Evolutionary conservation across 345 rosid genomes (phyloP).

Genomic region (Linum usitatissimum): DNA sequence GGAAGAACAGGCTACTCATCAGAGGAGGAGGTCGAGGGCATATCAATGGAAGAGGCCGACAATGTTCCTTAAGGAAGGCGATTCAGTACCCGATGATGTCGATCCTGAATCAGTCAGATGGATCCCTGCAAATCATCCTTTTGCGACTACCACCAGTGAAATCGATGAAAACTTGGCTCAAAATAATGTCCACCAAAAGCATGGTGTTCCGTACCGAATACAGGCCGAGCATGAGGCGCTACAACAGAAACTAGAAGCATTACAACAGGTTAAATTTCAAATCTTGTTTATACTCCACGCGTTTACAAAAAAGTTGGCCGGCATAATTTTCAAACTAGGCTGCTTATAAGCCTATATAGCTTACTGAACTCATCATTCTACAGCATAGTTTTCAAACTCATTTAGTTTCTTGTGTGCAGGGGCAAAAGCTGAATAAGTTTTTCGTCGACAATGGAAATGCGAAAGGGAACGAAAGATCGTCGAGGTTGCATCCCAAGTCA

Average conservation of each 20-base stretch:
- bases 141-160: conserved; percentile 78
- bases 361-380: not conserved
- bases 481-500: conserved; percentile 40
- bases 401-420: conserved; percentile 39
- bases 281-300: not conserved
- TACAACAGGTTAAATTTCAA: conserved; percentile 46
- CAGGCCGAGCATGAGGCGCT: conserved; percentile 90
- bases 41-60: conserved; percentile 96
- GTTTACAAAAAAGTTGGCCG: not conserved
- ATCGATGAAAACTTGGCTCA: conserved; percentile 88
- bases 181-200: conserved; percentile 78
- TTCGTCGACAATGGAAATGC: conserved; percentile 55
- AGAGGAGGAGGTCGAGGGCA: conserved; percentile 89
- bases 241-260: conserved; percentile 73
- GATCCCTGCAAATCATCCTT: conserved; percentile 99
- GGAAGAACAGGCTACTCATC: conserved; percentile 67
- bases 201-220: conserved; percentile 86
- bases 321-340: not conserved
- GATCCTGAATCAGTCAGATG: conserved; percentile 91
- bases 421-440: conserved; percentile 61
- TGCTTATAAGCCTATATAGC: not conserved
- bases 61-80: conserved; percentile 84
- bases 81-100: conserved; percentile 68
- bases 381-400: not conserved
- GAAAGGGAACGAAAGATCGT: conserved; percentile 64